Evolutionary conservation across 2,329 filamentous ascomycete species (phyloP).

Genomic region (Aspergillus sp.): DNA sequence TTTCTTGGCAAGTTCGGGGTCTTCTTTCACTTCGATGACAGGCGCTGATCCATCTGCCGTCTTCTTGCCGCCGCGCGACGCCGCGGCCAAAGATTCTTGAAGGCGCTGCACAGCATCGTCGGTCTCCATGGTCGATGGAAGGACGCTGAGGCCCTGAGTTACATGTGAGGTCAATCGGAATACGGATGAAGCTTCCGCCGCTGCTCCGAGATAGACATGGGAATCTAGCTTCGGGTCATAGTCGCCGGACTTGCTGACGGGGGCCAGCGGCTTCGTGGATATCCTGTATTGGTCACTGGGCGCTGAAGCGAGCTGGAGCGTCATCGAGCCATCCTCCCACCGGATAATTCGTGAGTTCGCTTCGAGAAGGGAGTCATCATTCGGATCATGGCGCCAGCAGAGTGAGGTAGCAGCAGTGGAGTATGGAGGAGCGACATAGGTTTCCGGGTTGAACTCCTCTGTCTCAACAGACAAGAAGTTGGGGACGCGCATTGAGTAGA

Average conservation of each 20-base stretch:
- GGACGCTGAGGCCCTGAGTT: constrained; percentile 50
- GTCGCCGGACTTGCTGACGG: constrained; percentile 42
- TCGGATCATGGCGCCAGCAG: constrained; percentile 57
- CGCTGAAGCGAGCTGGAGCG: constrained; percentile 55
- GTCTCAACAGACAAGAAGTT: constrained; percentile 54
- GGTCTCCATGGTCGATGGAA: constrained; percentile 46
- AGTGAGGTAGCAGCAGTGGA: constrained; percentile 55
- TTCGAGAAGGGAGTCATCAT: constrained; percentile 47
- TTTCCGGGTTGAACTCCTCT: constrained; percentile 51
- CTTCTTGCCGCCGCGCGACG: constrained; percentile 43
- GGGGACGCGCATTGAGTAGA: constrained; percentile 56
- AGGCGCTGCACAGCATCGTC: constrained; percentile 54
- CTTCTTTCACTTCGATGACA: constrained; percentile 50
- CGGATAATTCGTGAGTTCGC: constrained; percentile 57
- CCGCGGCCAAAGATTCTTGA: constrained; percentile 52
- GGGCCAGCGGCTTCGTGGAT: constrained; percentile 48
- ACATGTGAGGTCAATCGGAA: constrained; percentile 55
- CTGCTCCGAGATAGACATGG: constrained; percentile 55
- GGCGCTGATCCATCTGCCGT: constrained; percentile 44
- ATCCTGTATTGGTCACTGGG: constrained; percentile 53
- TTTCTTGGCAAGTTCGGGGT: constrained; percentile 52
- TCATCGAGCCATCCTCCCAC: constrained; percentile 60
- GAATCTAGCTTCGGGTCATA: constrained; percentile 50
- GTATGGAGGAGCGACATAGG: constrained; percentile 53
- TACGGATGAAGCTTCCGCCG: constrained; percentile 47